Conservation (phyloP, 176 grass and related monocot genomes). For the Tillandsia fasciculata region DNA sequence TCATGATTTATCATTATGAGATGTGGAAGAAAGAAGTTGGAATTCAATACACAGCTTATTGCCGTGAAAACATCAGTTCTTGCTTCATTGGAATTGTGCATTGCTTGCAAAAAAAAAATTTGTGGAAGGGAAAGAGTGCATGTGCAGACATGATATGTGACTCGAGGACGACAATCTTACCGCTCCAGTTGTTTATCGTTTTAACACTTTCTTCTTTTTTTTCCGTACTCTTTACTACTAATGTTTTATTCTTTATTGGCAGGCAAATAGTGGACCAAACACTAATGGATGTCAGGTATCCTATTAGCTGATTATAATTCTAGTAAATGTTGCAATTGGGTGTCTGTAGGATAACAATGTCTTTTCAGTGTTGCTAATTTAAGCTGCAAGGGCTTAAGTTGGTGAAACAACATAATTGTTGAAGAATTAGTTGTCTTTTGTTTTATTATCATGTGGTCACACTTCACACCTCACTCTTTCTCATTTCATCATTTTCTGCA, state of each 20-base stretch:
- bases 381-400: background rate
- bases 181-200: no score
- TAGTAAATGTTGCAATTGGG: background rate
- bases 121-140: no score
- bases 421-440: background rate
- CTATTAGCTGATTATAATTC: background rate
- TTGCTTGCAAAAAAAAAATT: no score
- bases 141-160: no score
- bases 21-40: no score
- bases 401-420: background rate
- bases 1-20: no score
- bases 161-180: no score
- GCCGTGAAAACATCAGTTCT: no score
- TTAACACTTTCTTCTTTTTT: background rate
- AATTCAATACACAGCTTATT: no score
- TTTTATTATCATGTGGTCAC: slow-evolving; percentile 2
- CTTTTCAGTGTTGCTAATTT: slow-evolving; percentile 3
- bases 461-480: background rate
- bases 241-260: slow-evolving; percentile 10
- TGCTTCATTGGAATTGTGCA: no score
- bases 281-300: slow-evolving; percentile 92
- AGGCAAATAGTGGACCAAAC: slow-evolving; percentile 88
- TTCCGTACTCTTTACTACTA: background rate
- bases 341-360: background rate
- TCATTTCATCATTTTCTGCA: slow-evolving; percentile 27